These are phyloP conservation scores for Moesziomyces aphidis DNA, from an alignment of 1,284 basidiomycete species.

Conservation along the genomic window DNA sequence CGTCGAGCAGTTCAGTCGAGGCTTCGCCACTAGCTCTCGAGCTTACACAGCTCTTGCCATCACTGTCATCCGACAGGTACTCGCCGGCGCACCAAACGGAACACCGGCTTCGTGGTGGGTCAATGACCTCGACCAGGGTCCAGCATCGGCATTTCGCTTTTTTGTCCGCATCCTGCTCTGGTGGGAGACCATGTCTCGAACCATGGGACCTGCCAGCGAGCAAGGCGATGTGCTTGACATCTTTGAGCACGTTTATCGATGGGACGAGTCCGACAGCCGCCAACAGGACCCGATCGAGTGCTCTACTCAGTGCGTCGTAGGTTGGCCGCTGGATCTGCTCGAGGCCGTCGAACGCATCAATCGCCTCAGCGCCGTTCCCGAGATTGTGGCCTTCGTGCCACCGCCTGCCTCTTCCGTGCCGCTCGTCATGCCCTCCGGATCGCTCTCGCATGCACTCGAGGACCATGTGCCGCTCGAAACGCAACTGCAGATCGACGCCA, in stretches of 20 bases:
- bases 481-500: slow-evolving; percentile 10
- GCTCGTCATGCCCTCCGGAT: slow-evolving; percentile 10
- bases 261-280: slow-evolving; percentile 11
- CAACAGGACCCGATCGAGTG: slow-evolving; percentile 10
- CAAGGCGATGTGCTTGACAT: slow-evolving; percentile 8
- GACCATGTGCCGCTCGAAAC: slow-evolving; percentile 3
- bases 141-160: slow-evolving; percentile 25
- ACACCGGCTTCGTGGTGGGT: not conserved
- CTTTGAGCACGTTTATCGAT: slow-evolving; percentile 14
- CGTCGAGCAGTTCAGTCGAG: slow-evolving; percentile 30
- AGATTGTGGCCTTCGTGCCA: slow-evolving; percentile 6
- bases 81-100: not conserved
- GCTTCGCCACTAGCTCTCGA: slow-evolving; percentile 13
- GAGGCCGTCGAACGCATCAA: slow-evolving; percentile 23
- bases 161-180: slow-evolving; percentile 23
- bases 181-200: slow-evolving; percentile 34
- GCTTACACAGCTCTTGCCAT: slow-evolving; percentile 8
- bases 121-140: slow-evolving; percentile 8
- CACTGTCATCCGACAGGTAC: slow-evolving; percentile 2
- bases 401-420: slow-evolving; percentile 5
- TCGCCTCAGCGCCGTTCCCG: not conserved
- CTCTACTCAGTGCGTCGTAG: slow-evolving; percentile 22
- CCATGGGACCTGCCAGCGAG: slow-evolving; percentile 24
- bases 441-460: slow-evolving; percentile 16
- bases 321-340: slow-evolving; percentile 34